Evolutionary conservation across 352 stramenopile genomes (phyloP).

Genomic region (Pythium guiyangense): DNA sequence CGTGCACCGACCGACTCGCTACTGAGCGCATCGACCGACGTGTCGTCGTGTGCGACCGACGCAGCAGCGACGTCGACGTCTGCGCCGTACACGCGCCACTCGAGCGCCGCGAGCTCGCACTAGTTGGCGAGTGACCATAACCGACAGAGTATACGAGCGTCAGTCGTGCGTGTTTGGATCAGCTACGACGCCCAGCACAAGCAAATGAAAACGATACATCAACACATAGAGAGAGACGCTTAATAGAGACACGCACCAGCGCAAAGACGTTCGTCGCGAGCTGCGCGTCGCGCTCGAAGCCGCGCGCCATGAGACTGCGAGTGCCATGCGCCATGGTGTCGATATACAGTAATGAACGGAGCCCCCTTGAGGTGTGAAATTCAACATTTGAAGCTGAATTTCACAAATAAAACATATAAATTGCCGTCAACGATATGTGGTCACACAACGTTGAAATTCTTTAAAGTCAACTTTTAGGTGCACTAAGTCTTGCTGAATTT

Average conservation of each 20-base stretch:
- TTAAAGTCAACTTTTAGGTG: no score
- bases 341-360: neutral
- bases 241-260: conserved; percentile 25
- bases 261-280: conserved; percentile 37
- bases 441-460: no score
- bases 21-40: neutral
- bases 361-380: neutral
- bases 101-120: conserved; percentile 37
- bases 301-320: neutral
- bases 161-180: neutral
- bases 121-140: no score
- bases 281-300: neutral
- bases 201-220: neutral
- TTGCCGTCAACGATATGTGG: conserved; percentile 22
- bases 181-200: neutral
- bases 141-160: neutral
- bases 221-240: no score
- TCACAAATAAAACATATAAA: no score
- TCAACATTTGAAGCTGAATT: no score
- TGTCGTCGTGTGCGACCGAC: neutral
- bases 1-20: conserved; percentile 6
- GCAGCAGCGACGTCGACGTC: neutral
- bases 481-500: no score
- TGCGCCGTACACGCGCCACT: conserved; percentile 48
- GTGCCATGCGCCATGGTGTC: neutral